Conservation (phyloP, 495 filamentous ascomycete species). For the Lasiosphaeriaceae sp. region DNA sequence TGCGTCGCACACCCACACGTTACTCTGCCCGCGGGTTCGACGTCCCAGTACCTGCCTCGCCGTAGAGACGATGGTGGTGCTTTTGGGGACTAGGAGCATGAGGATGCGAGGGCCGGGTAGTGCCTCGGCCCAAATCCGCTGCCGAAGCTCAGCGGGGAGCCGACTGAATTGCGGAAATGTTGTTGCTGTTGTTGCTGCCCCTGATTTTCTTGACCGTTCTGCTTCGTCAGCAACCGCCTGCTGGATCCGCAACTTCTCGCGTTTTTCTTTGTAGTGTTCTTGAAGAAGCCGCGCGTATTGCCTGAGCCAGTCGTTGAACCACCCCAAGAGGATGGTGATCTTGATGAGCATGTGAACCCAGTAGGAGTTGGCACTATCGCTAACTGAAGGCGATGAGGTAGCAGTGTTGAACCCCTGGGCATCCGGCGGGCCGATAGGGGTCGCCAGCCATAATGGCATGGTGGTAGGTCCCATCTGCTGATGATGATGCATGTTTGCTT, state of each 20-base stretch:
- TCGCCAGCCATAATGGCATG: neutral
- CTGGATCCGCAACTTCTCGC: slow-evolving; percentile 6
- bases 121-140: slow-evolving; percentile 23
- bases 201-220: neutral
- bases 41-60: neutral
- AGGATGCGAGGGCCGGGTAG: slow-evolving; percentile 19
- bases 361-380: slow-evolving; percentile 3
- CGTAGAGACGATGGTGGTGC: neutral
- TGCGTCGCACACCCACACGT: slow-evolving; percentile 17
- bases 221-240: neutral
- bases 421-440: neutral
- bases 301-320: slow-evolving; percentile 11
- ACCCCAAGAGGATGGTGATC: slow-evolving; percentile 13
- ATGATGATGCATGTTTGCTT: neutral
- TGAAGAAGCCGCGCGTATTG: slow-evolving; percentile 6
- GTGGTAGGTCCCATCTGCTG: neutral
- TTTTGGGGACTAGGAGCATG: slow-evolving; percentile 12
- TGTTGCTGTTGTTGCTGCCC: neutral
- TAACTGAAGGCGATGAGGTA: neutral
- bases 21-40: neutral
- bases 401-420: neutral
- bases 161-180: slow-evolving; percentile 18
- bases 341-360: slow-evolving; percentile 11
- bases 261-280: slow-evolving; percentile 8
- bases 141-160: slow-evolving; percentile 23